Base-by-base conservation (phyloP, 2,329 filamentous ascomycete species). In the Epichloe gansuensis region DNA sequence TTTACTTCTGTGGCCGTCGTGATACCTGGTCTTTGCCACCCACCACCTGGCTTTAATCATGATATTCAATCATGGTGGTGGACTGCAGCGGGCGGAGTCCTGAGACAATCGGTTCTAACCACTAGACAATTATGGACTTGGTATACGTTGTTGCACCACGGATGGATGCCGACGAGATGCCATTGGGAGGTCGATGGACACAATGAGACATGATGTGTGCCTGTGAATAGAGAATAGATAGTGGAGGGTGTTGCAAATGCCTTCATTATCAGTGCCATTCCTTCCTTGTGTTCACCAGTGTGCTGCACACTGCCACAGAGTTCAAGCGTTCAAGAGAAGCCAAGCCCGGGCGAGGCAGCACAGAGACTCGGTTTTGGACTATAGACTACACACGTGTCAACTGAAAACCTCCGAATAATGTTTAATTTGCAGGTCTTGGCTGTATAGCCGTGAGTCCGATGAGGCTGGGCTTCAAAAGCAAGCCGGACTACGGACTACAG, bases 401-500 rank as follows among this genome's bases (percentile, higher is more conserved):
- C 23, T 31, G 36, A 49, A 25, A 49, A 31, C 23, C 27, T 27
- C 39, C 41, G 39, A 31, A n/a, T 21, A 11, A 45, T 45, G 41
- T 50, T 45, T 50, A 46, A 50, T 45, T 39, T 50, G 41, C 13
- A 36, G 21, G 41, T 50, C 49, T 50, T 45, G 49, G 41, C 27
- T 36, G 40, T 44, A 50, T 3, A 36, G 41, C 27, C 23, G 13
- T 25, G 17, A 45, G 49, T n/a, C 49, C 15, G 23, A 45, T 25
- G 27, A 39, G 17, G n/a, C 41, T 38, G 13, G 39, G 39, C 27
- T 35, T 40, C 7, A 25, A 36, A 38, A 50, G 48, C 39, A 50
- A 50, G 15, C 17, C 25, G 27, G 38, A 12, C 47, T 8, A 15
- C 13, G n/a, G 25, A 12, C 47, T 8, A 15, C 13, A 9, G 25